phyloP scores from a whole-genome alignment of 768 basidiomycete species.

The Austroboletus eburneus region DNA sequence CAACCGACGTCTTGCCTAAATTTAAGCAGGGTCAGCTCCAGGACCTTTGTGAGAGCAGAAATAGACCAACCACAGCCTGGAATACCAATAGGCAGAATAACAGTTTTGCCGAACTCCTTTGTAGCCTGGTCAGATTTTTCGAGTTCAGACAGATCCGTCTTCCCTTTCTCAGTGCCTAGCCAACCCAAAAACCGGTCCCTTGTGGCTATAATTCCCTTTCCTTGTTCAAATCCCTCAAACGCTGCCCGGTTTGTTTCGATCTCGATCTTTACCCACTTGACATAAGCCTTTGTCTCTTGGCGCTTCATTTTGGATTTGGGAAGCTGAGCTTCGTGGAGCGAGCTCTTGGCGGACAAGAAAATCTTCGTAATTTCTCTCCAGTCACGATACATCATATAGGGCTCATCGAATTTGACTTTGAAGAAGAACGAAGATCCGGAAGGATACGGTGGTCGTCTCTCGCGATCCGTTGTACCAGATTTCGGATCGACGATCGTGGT shows the following conservation, averaged over 20 bases:
- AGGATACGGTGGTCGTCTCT: constrained; percentile 57
- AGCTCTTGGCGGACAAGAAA: constrained; percentile 46
- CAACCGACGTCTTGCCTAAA: constrained; percentile 82
- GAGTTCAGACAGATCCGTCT: constrained; percentile 28
- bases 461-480: constrained; percentile 24
- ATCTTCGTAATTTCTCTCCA: constrained; percentile 92
- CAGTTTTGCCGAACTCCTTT: constrained; percentile 58
- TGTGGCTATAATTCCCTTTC: constrained; percentile 81
- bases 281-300: constrained; percentile 74
- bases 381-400: constrained; percentile 97
- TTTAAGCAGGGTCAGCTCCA: not conserved
- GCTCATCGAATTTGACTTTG: constrained; percentile 99
- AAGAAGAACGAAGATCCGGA: constrained; percentile 91
- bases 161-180: constrained; percentile 49
- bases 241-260: constrained; percentile 54
- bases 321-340: constrained; percentile 35
- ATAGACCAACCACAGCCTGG: constrained; percentile 80
- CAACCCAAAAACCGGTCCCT: constrained; percentile 76
- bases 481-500: constrained; percentile 53
- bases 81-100: constrained; percentile 85
- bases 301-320: constrained; percentile 68
- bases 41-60: not conserved
- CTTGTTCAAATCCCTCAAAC: constrained; percentile 63
- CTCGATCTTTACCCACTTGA: constrained; percentile 77
- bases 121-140: constrained; percentile 14